Base-by-base conservation (phyloP, 1,139 yeast genomes). In the Chernovozyma aurita region DNA sequence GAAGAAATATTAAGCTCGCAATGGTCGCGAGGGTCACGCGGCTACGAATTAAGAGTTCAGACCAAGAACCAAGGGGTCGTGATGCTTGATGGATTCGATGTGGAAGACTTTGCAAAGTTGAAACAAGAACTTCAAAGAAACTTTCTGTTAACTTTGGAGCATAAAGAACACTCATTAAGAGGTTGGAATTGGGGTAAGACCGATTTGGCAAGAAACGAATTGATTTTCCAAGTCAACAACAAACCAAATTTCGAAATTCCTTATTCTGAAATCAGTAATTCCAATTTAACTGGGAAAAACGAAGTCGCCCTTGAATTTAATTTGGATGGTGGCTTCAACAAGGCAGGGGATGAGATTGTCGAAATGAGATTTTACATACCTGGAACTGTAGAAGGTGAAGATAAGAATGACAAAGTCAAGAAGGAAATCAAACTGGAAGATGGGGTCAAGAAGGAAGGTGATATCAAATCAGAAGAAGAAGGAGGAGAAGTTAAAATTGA, bases 111-210 rank as follows among this genome's bases (percentile, higher is more conserved):
- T 53, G 78, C 80, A 43, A 73, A 85, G 45, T 66, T 92, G 53
- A 90, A 88, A 58, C 85, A 78, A 52, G 95, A 90, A 49, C 70
- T 94, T 48, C 90, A 85, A 52, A 73, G 90, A 48, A 77, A 85
- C 52, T 87, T 88, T 61, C 70, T 64, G 39, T 68, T 86, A 35
- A 74, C 75, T 36, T 70, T 94, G 44, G 97, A 92, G 49, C 82
- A 76, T 44, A 78, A 73, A 50, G 97, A 92, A 51, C 98, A 92
- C 59, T 85, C 97, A 4, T 67, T 92, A 48, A 78, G 97, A 62
- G 99, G 99, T 29, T 92, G 98, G 98, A 92, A 92, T 60, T 92
- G 98, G 98, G 99, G 99, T 38, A 80, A 82, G 45, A 73, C 92
- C 9, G 96, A 90, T 57, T 77, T 94, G 58, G 95, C 95, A 12